phyloP scores from a whole-genome alignment of 306 rosid species.

The Hippophae tibetana region DNA sequence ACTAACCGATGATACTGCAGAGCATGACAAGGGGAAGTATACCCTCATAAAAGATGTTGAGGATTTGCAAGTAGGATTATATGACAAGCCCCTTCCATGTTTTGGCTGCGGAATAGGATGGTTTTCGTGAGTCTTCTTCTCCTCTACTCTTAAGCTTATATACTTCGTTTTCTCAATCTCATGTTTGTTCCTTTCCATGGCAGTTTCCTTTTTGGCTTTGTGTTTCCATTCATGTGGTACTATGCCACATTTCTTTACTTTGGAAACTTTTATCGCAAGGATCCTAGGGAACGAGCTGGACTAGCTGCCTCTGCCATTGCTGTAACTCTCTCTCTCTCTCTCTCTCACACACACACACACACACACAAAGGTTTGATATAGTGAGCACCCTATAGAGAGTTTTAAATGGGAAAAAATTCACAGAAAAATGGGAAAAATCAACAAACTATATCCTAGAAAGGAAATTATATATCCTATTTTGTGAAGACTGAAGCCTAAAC shows the following conservation, averaged over 20 bases:
- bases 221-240: slow-evolving; percentile 76
- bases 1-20: slow-evolving; percentile 33
- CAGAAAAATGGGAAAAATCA: too few relatives aligned
- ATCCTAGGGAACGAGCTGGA: slow-evolving; percentile 97
- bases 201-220: slow-evolving; percentile 82
- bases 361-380: too few relatives aligned
- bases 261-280: slow-evolving; percentile 66
- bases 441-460: too few relatives aligned
- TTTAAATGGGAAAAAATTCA: too few relatives aligned
- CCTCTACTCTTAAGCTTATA: background rate
- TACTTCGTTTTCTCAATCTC: slow-evolving; percentile 15
- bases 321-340: slow-evolving; percentile 31
- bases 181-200: slow-evolving; percentile 17
- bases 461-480: too few relatives aligned
- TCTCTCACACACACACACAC: too few relatives aligned
- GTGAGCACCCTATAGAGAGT: too few relatives aligned
- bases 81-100: slow-evolving; percentile 86
- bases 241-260: slow-evolving; percentile 78
- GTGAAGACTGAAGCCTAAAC: too few relatives aligned
- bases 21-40: slow-evolving; percentile 57
- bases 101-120: slow-evolving; percentile 94
- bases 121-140: slow-evolving; percentile 75
- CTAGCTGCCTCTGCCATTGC: slow-evolving; percentile 92
- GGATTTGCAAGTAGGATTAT: slow-evolving; percentile 60
- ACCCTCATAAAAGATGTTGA: slow-evolving; percentile 61